These are phyloP conservation scores for Talaromyces sp. DNA, from an alignment of 2,329 filamentous ascomycete species.

Conservation along the genomic window DNA sequence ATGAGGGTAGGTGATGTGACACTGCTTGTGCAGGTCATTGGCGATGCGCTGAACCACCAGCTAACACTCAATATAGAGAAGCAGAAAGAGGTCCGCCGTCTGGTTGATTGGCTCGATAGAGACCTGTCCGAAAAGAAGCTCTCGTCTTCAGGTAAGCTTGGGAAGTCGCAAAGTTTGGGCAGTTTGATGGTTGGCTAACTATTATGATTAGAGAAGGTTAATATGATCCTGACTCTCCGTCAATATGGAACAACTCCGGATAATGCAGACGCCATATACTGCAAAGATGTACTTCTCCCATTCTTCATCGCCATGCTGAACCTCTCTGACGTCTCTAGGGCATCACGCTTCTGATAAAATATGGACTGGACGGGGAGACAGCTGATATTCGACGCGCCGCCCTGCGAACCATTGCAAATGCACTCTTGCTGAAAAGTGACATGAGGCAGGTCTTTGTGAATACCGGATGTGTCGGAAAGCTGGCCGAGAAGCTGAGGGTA, in stretches of 20 bases:
- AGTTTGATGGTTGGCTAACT: background rate
- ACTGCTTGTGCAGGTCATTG: background rate
- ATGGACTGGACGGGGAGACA: slow-evolving; percentile 68
- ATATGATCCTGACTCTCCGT: slow-evolving; percentile 64
- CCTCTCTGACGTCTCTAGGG: slow-evolving; percentile 54
- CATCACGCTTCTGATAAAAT: slow-evolving; percentile 66
- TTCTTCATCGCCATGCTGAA: background rate
- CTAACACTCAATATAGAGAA: slow-evolving; percentile 52
- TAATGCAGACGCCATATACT: slow-evolving; percentile 78
- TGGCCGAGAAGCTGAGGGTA: slow-evolving; percentile 66
- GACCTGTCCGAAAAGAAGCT: slow-evolving; percentile 63
- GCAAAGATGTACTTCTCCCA: slow-evolving; percentile 58
- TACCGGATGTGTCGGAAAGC: slow-evolving; percentile 63
- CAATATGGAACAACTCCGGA: slow-evolving; percentile 69
- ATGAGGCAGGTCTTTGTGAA: slow-evolving; percentile 72
- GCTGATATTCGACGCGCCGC: slow-evolving; percentile 68
- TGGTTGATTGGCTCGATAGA: slow-evolving; percentile 60
- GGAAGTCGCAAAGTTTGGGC: background rate
- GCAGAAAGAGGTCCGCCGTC: slow-evolving; percentile 62
- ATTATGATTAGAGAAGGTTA: slow-evolving; percentile 31
- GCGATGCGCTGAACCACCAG: background rate
- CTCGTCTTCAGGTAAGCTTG: slow-evolving; percentile 54
- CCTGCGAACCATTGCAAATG: slow-evolving; percentile 79
- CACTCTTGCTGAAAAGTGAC: slow-evolving; percentile 65
- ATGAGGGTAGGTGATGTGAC: slow-evolving; percentile 7